These are phyloP conservation scores for Aspergillus leporis DNA, from an alignment of 495 filamentous ascomycete genomes.

Conservation along the genomic window DNA sequence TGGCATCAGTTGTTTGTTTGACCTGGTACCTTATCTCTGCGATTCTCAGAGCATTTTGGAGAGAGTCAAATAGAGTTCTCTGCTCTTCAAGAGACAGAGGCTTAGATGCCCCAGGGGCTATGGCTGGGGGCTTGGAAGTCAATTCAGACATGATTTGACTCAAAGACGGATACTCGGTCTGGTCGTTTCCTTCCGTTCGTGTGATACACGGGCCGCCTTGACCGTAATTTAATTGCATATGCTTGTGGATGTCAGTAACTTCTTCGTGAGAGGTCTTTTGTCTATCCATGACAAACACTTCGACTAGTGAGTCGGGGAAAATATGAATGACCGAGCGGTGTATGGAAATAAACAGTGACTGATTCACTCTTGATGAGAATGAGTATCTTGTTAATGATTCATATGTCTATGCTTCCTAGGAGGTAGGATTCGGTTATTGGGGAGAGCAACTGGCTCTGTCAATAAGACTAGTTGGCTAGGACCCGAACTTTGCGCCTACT, in stretches of 20 bases:
- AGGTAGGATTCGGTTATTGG: not conserved
- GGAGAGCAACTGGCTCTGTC: not conserved
- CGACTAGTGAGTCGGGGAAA: not conserved
- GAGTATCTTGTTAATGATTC: not conserved
- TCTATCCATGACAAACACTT: not conserved
- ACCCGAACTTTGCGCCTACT: not conserved
- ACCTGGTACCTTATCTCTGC: slow-evolving; percentile 19
- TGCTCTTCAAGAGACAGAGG: slow-evolving; percentile 23
- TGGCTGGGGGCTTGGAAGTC: not conserved
- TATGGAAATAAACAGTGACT: not conserved
- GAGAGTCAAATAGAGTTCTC: slow-evolving; percentile 28
- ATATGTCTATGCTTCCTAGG: not conserved
- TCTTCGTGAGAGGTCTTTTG: not conserved
- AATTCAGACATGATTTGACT: slow-evolving; percentile 1
- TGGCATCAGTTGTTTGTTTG: slow-evolving; percentile 19
- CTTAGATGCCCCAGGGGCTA: not conserved
- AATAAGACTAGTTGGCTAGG: not conserved
- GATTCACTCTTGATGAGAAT: not conserved
- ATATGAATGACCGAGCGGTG: not conserved
- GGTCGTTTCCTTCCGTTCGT: not conserved
- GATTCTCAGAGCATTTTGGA: slow-evolving; percentile 28
- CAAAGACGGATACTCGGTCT: slow-evolving; percentile 2
- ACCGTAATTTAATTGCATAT: not conserved
- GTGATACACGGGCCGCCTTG: not conserved
- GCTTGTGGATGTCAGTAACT: not conserved